A percentile compares a stretch with the other conserved stretches of the same genome.
phyloP scores from a whole-genome alignment of 495 filamentous ascomycete genomes.

The Tuber melanosporum region DNA sequence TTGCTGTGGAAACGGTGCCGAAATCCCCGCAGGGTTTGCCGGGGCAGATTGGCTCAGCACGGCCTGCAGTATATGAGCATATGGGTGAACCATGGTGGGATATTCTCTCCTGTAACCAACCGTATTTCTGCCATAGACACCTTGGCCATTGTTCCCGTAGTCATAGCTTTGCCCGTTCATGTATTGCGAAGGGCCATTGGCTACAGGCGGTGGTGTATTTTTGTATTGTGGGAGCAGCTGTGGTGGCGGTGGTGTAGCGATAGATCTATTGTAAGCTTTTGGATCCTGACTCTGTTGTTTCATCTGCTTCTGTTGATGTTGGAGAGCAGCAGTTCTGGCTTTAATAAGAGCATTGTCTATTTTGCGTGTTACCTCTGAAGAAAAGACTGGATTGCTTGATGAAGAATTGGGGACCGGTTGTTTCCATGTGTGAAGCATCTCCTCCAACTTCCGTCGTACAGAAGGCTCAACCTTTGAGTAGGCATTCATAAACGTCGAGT shows the following conservation, averaged over 20 bases:
- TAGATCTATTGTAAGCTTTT: constrained; percentile 32
- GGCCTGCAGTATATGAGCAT: constrained; percentile 30
- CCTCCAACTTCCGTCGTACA: constrained; percentile 84
- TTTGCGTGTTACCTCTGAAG: constrained; percentile 69
- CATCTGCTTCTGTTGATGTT: constrained; percentile 61
- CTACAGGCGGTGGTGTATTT: constrained; percentile 29
- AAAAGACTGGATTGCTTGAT: constrained; percentile 81
- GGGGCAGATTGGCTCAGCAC: constrained; percentile 45
- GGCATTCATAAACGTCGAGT: constrained; percentile 89
- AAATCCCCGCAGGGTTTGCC: constrained; percentile 41
- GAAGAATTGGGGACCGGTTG: constrained; percentile 88
- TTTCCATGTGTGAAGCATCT: constrained; percentile 98
- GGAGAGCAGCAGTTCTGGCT: constrained; percentile 66
- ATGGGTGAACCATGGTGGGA: constrained; percentile 19
- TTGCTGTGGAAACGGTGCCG: constrained; percentile 38
- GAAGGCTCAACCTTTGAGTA: constrained; percentile 76
- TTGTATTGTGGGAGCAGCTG: constrained; percentile 42
- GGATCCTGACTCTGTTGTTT: constrained; percentile 49
- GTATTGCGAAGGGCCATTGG: constrained; percentile 37
- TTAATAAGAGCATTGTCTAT: constrained; percentile 94
- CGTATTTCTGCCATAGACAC: constrained; percentile 39
- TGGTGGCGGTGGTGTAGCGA: constrained; percentile 42
- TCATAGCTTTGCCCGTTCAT: constrained; percentile 38
- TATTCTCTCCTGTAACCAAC: constrained; percentile 37
- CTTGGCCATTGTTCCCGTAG: constrained; percentile 37